phyloP scores from a whole-genome alignment of 345 rosid species.

The Rubroshorea leprosula region DNA sequence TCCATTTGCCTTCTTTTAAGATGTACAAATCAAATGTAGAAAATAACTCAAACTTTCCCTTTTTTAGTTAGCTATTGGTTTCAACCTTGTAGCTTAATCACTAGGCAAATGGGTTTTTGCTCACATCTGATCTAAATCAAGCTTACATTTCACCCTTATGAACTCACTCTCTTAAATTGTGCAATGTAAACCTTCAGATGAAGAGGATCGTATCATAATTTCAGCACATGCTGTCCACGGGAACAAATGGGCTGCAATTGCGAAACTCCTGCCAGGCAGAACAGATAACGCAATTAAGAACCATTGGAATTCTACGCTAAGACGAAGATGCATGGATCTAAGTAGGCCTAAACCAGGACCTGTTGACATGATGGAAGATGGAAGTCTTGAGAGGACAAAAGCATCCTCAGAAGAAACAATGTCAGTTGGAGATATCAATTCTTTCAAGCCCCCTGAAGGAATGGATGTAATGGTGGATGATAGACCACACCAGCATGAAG shows the following conservation, averaged over 20 bases:
- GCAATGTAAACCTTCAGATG: slow-evolving; percentile 37
- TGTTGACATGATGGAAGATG: slow-evolving; percentile 26
- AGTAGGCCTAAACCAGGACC: slow-evolving; percentile 22
- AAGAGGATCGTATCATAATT: slow-evolving; percentile 71
- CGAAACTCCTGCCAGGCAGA: slow-evolving; percentile 72
- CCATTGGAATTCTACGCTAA: slow-evolving; percentile 85
- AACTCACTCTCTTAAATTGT: background rate
- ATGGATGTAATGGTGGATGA: slow-evolving; percentile 29
- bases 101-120: background rate
- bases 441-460: slow-evolving; percentile 26
- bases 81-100: too few species aligned
- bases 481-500: slow-evolving; percentile 22
- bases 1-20: background rate
- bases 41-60: background rate
- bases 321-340: slow-evolving; percentile 42
- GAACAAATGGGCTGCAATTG: slow-evolving; percentile 92
- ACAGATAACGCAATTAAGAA: slow-evolving; percentile 90
- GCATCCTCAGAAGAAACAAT: slow-evolving; percentile 41
- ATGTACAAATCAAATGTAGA: too few species aligned
- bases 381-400: slow-evolving; percentile 36
- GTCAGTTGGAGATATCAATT: slow-evolving; percentile 33
- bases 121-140: background rate
- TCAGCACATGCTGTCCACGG: slow-evolving; percentile 67
- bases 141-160: background rate
- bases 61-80: too few species aligned